These are phyloP conservation scores for Candida sphagnicola DNA, from an alignment of 805 yeast genomes.

Conservation along the genomic window DNA sequence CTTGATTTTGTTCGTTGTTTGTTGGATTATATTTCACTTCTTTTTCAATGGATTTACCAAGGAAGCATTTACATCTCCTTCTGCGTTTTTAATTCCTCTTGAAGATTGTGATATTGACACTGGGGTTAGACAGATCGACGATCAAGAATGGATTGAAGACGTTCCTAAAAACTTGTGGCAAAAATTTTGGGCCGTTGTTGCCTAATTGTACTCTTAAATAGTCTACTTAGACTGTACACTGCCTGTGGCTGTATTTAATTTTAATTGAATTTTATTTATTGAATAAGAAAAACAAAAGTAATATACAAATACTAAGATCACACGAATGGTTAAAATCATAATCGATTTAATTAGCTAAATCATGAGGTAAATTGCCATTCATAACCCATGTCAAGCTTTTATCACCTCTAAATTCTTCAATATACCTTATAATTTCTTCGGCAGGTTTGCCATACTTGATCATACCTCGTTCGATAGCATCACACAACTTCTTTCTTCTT, in stretches of 20 bases:
- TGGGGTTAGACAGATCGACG: constrained; percentile 63
- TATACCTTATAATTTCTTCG: constrained; percentile 37
- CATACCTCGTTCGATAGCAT: constrained; percentile 40
- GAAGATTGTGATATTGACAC: constrained; percentile 69
- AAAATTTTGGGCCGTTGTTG: constrained; percentile 46
- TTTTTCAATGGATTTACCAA: constrained; percentile 46
- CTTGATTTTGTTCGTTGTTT: constrained; percentile 51
- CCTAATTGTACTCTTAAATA: constrained; percentile 7
- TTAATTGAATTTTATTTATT: not conserved
- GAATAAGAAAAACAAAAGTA: not conserved
- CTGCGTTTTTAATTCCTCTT: constrained; percentile 34
- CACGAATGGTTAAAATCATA: constrained; percentile 1
- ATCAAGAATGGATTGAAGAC: constrained; percentile 47
- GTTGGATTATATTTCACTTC: constrained; percentile 54
- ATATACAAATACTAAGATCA: constrained; percentile 2
- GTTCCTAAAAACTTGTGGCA: constrained; percentile 53
- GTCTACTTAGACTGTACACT: no score
- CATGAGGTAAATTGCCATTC: constrained; percentile 42
- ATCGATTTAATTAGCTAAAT: constrained; percentile 14
- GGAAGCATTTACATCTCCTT: constrained; percentile 23
- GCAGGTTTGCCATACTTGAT: constrained; percentile 35
- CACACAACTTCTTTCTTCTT: constrained; percentile 40
- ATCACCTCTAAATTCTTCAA: constrained; percentile 40
- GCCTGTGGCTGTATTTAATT: no score
- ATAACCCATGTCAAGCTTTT: constrained; percentile 44